Percentiles rank a stretch among this genome's conserved stretches.
phyloP scores from a whole-genome alignment of 306 rosid genomes.

The Hippophae tibetana region DNA sequence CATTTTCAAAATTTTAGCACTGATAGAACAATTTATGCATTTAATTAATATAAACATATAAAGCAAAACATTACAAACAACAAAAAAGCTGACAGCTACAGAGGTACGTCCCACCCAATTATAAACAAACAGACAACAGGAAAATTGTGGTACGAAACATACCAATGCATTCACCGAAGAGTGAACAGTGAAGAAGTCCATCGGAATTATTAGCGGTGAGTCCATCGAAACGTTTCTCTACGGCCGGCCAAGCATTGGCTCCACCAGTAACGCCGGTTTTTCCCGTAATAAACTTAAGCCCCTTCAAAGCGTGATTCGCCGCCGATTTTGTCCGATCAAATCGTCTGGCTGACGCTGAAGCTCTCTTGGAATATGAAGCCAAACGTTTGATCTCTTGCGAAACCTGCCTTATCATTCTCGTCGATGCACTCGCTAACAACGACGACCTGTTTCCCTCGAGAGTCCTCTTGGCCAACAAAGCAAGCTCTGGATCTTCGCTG shows the following conservation, averaged over 20 bases:
- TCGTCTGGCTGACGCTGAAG: constrained; percentile 26
- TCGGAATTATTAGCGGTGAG: constrained; percentile 38
- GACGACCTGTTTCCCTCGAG: constrained; percentile 30
- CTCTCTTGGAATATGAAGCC: constrained; percentile 24
- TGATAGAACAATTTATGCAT: no score
- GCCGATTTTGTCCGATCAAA: constrained; percentile 43
- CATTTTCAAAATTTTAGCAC: no score
- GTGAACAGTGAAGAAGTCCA: constrained; percentile 35
- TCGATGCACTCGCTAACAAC: constrained; percentile 31
- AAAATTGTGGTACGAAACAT: not conserved
- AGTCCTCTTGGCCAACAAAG: constrained; percentile 33
- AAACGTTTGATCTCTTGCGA: constrained; percentile 50
- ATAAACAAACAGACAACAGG: not conserved
- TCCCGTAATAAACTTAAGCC: constrained; percentile 42
- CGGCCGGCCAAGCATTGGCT: constrained; percentile 31
- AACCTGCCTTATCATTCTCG: constrained; percentile 30
- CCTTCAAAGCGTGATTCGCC: constrained; percentile 39
- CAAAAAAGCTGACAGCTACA: no score
- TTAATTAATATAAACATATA: no score
- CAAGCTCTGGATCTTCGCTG: constrained; percentile 33
- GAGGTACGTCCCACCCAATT: no score
- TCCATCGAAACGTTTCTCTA: constrained; percentile 36
- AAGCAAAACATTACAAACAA: no score
- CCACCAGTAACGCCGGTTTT: constrained; percentile 23
- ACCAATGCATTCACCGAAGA: constrained; percentile 57